Conservation (phyloP, 2,329 filamentous ascomycete species). For the Paraphoma chrysanthemicola region DNA sequence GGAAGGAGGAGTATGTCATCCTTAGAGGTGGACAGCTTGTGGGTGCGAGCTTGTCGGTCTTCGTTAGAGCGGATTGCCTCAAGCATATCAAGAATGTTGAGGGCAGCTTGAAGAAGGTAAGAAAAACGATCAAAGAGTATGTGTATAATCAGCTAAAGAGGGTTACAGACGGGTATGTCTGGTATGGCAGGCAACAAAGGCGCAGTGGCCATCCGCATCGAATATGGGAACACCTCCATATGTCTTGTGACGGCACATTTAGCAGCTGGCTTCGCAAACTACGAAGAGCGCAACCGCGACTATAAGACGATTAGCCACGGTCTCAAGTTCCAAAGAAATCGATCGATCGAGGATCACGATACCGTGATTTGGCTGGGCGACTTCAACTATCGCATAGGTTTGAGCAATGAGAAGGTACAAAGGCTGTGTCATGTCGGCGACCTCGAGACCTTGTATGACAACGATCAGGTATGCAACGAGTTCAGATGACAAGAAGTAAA, state of each 20-base stretch:
- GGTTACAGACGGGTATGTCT: constrained; percentile 78
- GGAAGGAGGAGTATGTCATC: constrained; percentile 83
- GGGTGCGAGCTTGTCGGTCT: constrained; percentile 89
- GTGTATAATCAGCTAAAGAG: constrained; percentile 19
- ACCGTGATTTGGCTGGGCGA: constrained; percentile 92
- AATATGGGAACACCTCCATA: constrained; percentile 89
- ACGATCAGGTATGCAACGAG: constrained; percentile 75
- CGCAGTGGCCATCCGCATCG: constrained; percentile 93
- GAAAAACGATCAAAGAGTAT: constrained; percentile 1
- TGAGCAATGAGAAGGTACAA: constrained; percentile 78
- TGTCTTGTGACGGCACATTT: constrained; percentile 97
- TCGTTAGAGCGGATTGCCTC: constrained; percentile 80
- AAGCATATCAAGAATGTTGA: constrained; percentile 94
- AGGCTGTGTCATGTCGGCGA: constrained; percentile 75
- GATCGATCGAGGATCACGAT: constrained; percentile 89
- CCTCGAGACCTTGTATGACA: constrained; percentile 81
- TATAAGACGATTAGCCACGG: constrained; percentile 89
- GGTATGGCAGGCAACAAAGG: constrained; percentile 99
- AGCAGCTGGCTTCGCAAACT: constrained; percentile 94
- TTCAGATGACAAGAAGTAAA: not conserved
- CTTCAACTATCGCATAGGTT: constrained; percentile 96
- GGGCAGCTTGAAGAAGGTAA: constrained; percentile 86
- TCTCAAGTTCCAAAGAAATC: constrained; percentile 87
- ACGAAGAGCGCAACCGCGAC: constrained; percentile 93
- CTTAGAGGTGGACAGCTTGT: constrained; percentile 93